A percentile compares a stretch with the other conserved stretches of the same genome.
These are phyloP conservation scores for Candida peoriensis DNA, from an alignment of 805 yeast species.

Conservation along the genomic window DNA sequence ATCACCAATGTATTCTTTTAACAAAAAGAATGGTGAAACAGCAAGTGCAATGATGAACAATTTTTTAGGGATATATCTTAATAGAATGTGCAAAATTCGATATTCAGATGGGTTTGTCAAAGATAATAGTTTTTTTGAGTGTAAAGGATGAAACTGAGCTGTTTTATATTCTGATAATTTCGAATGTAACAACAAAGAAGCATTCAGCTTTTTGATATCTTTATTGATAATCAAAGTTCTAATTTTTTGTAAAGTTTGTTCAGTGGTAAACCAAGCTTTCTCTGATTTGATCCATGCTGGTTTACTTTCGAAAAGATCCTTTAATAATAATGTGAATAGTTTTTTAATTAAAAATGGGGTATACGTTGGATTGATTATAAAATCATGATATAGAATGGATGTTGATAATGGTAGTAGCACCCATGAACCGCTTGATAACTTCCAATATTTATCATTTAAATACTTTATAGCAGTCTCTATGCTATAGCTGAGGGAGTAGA, in stretches of 20 bases:
- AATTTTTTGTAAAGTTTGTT: not conserved
- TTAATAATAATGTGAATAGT: slow-evolving; percentile 4
- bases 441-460: not conserved
- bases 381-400: slow-evolving; percentile 13
- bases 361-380: slow-evolving; percentile 12
- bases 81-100: slow-evolving; percentile 4
- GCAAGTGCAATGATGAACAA: slow-evolving; percentile 1
- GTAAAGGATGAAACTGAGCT: slow-evolving; percentile 13
- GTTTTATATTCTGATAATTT: slow-evolving; percentile 3
- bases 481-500: slow-evolving; percentile 12
- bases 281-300: slow-evolving; percentile 7
- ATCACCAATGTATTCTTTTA: not conserved
- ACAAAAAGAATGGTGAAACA: slow-evolving; percentile 8
- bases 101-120: slow-evolving; percentile 16
- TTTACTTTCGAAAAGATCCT: slow-evolving; percentile 12
- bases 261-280: slow-evolving; percentile 9
- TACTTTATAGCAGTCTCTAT: slow-evolving; percentile 7
- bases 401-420: slow-evolving; percentile 13
- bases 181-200: not conserved
- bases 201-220: not conserved
- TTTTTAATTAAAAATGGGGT: slow-evolving; percentile 8
- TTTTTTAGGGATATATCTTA: slow-evolving; percentile 10
- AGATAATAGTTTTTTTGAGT: slow-evolving; percentile 12
- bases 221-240: not conserved
- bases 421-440: slow-evolving; percentile 9